Conservation (phyloP, 768 basidiomycete species). For the Termitomyces sp. region DNA sequence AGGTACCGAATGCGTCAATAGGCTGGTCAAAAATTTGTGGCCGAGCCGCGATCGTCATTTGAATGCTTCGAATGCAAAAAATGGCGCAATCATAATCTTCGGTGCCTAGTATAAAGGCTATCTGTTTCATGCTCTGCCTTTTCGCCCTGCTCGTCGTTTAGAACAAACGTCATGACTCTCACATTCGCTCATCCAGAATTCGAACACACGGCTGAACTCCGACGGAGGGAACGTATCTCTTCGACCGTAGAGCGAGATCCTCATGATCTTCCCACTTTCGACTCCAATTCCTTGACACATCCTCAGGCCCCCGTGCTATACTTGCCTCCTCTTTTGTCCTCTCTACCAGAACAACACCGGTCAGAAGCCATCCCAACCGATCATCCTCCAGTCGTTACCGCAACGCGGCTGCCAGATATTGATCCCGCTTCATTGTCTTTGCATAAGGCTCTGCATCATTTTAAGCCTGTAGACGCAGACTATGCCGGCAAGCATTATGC, state of each 20-base stretch:
- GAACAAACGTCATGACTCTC: constrained; percentile 22
- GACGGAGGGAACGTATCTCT: constrained; percentile 1
- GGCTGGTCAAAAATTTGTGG: background rate
- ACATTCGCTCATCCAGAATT: constrained; percentile 28
- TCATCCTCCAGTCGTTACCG: constrained; percentile 54
- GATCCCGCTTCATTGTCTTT: constrained; percentile 82
- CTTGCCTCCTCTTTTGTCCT: constrained; percentile 82
- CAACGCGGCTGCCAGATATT: constrained; percentile 79
- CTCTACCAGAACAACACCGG: constrained; percentile 51
- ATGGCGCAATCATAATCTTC: constrained; percentile 20
- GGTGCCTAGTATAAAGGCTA: background rate
- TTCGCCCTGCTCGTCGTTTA: background rate
- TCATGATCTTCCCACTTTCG: constrained; percentile 56
- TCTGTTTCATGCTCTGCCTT: background rate
- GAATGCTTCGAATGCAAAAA: constrained; percentile 10
- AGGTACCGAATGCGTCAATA: background rate
- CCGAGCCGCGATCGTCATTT: constrained; percentile 15
- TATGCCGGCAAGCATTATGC: constrained; percentile 69
- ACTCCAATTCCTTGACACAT: constrained; percentile 31
- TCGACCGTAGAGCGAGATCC: constrained; percentile 39
- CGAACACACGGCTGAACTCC: constrained; percentile 27
- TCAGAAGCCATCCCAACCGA: constrained; percentile 26
- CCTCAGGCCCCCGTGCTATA: constrained; percentile 61
- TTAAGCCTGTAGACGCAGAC: constrained; percentile 54
- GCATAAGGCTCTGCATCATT: constrained; percentile 81